Percentiles rank a stretch among this genome's conserved stretches.
Evolutionary conservation across 495 filamentous ascomycete genomes (phyloP).

Genomic region (Aspergillus cavernicola): DNA sequence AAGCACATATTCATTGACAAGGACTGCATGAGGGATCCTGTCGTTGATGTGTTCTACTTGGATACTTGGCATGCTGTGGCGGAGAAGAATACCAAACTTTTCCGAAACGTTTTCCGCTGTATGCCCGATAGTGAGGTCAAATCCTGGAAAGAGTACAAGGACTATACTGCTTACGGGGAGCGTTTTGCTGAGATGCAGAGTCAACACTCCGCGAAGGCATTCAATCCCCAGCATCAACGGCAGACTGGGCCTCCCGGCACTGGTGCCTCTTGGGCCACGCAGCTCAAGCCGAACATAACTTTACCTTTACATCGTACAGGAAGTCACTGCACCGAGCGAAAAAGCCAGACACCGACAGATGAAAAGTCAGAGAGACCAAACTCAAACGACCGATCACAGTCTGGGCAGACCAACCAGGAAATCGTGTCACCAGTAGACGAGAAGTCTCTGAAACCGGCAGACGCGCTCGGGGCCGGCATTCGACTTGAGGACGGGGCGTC

Average conservation of each 20-base stretch:
- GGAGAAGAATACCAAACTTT: conserved; percentile 91
- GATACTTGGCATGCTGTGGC: conserved; percentile 87
- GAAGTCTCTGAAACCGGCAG: conserved; percentile 35
- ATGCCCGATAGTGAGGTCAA: conserved; percentile 94
- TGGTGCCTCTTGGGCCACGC: conserved; percentile 19
- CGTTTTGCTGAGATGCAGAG: conserved; percentile 71
- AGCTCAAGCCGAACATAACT: conserved; percentile 21
- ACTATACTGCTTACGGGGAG: conserved; percentile 74
- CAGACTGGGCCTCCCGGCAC: conserved; percentile 43
- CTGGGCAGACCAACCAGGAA: conserved; percentile 28
- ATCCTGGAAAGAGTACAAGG: conserved; percentile 91
- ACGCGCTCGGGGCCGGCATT: conserved; percentile 19
- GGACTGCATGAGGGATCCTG: conserved; percentile 77
- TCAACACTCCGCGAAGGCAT: conserved; percentile 39
- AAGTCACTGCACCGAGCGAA: conserved; percentile 17
- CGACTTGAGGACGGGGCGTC: conserved; percentile 21
- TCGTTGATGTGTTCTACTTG: conserved; percentile 77
- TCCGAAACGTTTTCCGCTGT: conserved; percentile 88
- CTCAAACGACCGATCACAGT: conserved; percentile 20
- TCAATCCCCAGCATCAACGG: conserved; percentile 32
- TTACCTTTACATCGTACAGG: conserved; percentile 21
- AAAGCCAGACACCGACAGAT: conserved; percentile 22
- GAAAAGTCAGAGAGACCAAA: conserved; percentile 23
- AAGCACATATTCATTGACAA: conserved; percentile 58
- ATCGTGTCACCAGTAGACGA: conserved; percentile 36